Percentiles rank a stretch among this genome's conserved stretches.
These are phyloP conservation scores for Bonnemaisonia californica DNA, from an alignment of 31 red algal species.

Conservation along the genomic window DNA sequence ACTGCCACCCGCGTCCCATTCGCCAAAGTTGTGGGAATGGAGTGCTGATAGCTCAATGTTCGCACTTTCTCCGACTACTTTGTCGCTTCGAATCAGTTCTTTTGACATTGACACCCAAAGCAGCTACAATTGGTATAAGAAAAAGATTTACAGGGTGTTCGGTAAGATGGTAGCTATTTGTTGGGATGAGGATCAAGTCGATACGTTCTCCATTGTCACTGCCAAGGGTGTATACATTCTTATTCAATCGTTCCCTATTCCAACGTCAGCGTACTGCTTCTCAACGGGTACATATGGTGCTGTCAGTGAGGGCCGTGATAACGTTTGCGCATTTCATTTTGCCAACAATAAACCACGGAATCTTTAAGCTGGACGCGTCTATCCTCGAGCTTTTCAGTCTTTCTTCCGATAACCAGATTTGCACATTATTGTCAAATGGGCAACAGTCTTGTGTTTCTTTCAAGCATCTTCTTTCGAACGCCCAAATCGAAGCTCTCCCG, in stretches of 20 bases:
- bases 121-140: slow-evolving; percentile 68
- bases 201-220: slow-evolving; percentile 12
- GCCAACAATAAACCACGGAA: slow-evolving; percentile 52
- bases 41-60: slow-evolving; percentile 30
- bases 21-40: slow-evolving; percentile 34
- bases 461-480: background rate
- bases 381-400: slow-evolving; percentile 23
- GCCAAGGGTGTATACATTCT: background rate
- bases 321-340: slow-evolving; percentile 25
- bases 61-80: slow-evolving; percentile 11
- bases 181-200: slow-evolving; percentile 62
- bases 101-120: slow-evolving; percentile 16
- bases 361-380: slow-evolving; percentile 5
- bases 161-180: slow-evolving; percentile 7
- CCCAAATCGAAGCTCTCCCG: background rate
- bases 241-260: background rate
- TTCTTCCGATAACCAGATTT: background rate
- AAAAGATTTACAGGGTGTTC: slow-evolving; percentile 10
- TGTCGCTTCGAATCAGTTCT: background rate
- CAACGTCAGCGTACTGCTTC: background rate
- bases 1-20: background rate
- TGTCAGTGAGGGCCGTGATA: slow-evolving; percentile 48
- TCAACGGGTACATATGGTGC: background rate
- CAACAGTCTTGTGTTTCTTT: background rate
- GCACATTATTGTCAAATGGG: slow-evolving; percentile 28